Base-by-base conservation (phyloP, 2,329 filamentous ascomycete species). In the Cryphonectria carpinicola region DNA sequence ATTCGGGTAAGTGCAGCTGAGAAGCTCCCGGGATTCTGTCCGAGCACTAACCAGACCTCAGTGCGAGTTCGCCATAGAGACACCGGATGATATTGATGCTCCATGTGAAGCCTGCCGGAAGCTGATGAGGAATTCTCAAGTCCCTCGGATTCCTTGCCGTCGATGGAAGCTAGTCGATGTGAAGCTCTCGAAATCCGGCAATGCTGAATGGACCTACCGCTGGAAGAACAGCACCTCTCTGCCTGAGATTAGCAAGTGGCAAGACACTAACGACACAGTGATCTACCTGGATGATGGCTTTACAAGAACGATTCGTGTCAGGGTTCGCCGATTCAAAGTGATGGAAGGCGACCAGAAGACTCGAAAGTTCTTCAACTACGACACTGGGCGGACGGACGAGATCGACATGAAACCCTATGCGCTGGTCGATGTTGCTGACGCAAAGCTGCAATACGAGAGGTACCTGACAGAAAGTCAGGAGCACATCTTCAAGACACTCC, bases 111-210 rank as follows among this genome's bases (percentile, higher is more conserved):
- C 85, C 4, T 90, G 88, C 78, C 82, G 82, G 70, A 89, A 84
- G 71, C 68, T 72, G 37, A 82, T 87, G 6, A 78, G 81, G 22
- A 84, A 82, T 71, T 82, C 80, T n/a, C 87, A 84, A 72, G 80
- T 87, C 2, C 85, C 84, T 74, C 83, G 86, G 7, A 82, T 89
- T 58, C 87, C 86, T 11, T 90, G 88, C 74, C 80, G 89, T 67
- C 84, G 88, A n/a, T 87, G 87, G 77, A 90, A 89, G 76, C 86
- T 90, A 72, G 86, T 84, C 13, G 87, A 89, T 67, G 82, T 89
- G 65, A 83, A 82, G 65, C 81, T 90, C 11, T 89, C 86, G 77
- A 89, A 89, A 75, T 84, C 86, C 0, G 86, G 86, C 8, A 86
- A 87, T 73, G 87, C 89, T 35, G 84, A 89, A 74, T 90, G 88